phyloP scores from a whole-genome alignment of 805 yeast species.

The Saturnispora halmiae region DNA sequence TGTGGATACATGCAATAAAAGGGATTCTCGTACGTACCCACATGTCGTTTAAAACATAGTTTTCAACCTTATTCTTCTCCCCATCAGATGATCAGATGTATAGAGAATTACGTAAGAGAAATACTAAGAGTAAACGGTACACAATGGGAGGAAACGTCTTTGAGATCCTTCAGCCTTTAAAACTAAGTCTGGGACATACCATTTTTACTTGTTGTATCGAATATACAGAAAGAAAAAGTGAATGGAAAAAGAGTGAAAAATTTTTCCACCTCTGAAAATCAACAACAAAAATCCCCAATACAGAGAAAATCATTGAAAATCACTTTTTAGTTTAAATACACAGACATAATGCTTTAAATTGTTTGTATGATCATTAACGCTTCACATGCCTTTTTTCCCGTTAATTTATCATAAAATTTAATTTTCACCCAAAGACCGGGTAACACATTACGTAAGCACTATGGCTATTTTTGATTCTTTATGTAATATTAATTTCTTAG shows the following conservation, averaged over 20 bases:
- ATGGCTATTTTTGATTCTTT: background rate
- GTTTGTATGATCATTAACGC: too few species aligned
- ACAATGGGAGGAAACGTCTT: conserved; percentile 20
- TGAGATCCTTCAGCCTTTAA: conserved; percentile 26
- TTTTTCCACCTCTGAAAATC: background rate
- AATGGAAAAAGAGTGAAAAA: background rate
- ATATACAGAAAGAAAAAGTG: background rate
- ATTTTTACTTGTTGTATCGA: conserved; percentile 12
- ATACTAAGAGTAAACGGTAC: conserved; percentile 9
- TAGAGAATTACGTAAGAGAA: background rate
- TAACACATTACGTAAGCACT: too few species aligned
- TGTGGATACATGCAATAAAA: background rate
- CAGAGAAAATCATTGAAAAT: too few species aligned
- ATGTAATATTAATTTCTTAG: background rate
- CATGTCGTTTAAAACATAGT: background rate
- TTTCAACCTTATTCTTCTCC: background rate
- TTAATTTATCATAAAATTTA: too few species aligned
- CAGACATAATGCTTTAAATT: too few species aligned
- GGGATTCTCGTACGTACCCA: background rate
- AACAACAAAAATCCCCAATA: background rate
- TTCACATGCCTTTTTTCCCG: too few species aligned
- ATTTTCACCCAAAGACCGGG: too few species aligned
- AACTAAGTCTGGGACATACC: conserved; percentile 18
- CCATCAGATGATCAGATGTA: background rate
- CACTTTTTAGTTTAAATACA: too few species aligned